Conservation (phyloP, 2,329 filamentous ascomycete species). For the Cytospora mali region DNA sequence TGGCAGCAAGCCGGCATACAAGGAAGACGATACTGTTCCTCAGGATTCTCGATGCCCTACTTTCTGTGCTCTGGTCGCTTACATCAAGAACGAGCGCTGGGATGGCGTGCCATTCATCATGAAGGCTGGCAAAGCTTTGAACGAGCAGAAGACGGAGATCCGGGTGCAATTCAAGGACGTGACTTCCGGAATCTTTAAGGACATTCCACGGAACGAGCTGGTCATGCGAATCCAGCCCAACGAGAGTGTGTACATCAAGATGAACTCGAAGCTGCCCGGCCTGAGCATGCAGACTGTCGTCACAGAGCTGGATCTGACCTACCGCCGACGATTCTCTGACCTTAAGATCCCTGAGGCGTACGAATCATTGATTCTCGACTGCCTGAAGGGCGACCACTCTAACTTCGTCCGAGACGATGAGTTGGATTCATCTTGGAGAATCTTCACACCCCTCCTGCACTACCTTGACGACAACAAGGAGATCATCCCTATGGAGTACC, state of each 20-base stretch:
- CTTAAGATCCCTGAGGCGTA: constrained; percentile 99
- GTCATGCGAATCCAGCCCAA: constrained; percentile 99
- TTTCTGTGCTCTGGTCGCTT: constrained; percentile 94
- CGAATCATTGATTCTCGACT: constrained; percentile 95
- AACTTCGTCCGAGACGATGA: constrained; percentile 99
- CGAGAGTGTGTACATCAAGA: constrained; percentile 99
- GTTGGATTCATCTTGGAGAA: constrained; percentile 96
- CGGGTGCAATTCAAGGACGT: constrained; percentile 99
- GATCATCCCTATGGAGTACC: constrained; percentile 99
- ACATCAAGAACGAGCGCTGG: constrained; percentile 99
- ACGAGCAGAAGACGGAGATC: constrained; percentile 99
- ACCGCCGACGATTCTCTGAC: constrained; percentile 97
- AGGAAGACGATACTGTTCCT: constrained; percentile 97
- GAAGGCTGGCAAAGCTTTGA: constrained; percentile 97
- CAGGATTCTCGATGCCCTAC: constrained; percentile 97
- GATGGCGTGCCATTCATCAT: constrained; percentile 99
- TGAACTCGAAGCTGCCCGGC: constrained; percentile 99
- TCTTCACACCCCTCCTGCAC: constrained; percentile 95
- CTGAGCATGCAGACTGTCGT: constrained; percentile 99
- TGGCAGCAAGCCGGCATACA: constrained; percentile 94
- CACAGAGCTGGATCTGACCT: constrained; percentile 97
- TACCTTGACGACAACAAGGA: constrained; percentile 99
- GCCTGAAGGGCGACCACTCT: constrained; percentile 97
- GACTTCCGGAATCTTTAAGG: constrained; percentile 98
- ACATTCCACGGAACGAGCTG: constrained; percentile 98